Evolutionary conservation across 2,329 filamentous ascomycete genomes (phyloP).

Genomic region (Lachnellula suecica): DNA sequence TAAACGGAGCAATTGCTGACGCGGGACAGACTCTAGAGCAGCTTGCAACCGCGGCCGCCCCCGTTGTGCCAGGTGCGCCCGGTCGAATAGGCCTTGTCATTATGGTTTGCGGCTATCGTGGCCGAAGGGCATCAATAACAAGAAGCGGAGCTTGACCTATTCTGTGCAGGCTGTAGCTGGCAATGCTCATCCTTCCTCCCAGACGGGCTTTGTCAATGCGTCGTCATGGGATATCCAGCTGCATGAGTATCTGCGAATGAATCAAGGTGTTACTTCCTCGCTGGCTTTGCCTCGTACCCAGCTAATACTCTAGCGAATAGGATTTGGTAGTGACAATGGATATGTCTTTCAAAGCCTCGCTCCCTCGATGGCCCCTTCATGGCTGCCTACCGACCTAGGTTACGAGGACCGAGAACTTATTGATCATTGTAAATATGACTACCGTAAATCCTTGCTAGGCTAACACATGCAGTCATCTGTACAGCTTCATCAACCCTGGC

Average conservation of each 20-base stretch:
- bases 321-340: conserved; percentile 16
- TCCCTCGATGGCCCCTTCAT: conserved; percentile 19
- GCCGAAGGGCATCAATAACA: conserved; percentile 23
- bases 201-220: conserved; percentile 23
- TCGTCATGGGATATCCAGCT: conserved; percentile 26
- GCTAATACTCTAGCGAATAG: conserved; percentile 21
- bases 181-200: conserved; percentile 18
- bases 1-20: conserved; percentile 13
- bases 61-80: conserved; percentile 20
- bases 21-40: conserved; percentile 19
- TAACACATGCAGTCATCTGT: conserved; percentile 20
- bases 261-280: conserved; percentile 23
- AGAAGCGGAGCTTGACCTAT: conserved; percentile 22
- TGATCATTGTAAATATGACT: conserved; percentile 21
- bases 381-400: conserved; percentile 19
- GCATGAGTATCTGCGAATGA: conserved; percentile 23
- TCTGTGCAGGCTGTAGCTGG: conserved; percentile 18
- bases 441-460: conserved; percentile 11
- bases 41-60: conserved; percentile 17
- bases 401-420: conserved; percentile 22
- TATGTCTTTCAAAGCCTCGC: conserved; percentile 18
- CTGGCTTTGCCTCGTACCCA: conserved; percentile 15
- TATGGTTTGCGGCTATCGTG: conserved; percentile 26
- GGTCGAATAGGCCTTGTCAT: conserved; percentile 20
- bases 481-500: conserved; percentile 20